A percentile compares a stretch with the other conserved stretches of the same genome.
phyloP scores from a whole-genome alignment of 495 filamentous ascomycete species.

The Aspergillus cavernicola region DNA sequence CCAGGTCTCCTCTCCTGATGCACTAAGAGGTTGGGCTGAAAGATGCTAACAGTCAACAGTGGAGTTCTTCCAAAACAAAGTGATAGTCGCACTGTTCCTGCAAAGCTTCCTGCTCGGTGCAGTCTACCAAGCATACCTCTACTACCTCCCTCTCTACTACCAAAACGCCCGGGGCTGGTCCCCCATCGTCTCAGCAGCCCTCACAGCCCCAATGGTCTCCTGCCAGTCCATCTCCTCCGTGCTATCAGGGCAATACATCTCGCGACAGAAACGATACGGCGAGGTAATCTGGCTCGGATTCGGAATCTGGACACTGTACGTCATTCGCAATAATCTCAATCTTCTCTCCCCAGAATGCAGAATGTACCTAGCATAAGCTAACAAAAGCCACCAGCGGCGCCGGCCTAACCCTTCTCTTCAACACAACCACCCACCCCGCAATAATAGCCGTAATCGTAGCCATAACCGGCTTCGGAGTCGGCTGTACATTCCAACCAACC shows the following conservation, averaged over 20 bases:
- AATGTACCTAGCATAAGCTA: too few species aligned
- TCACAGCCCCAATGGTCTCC: constrained; percentile 51
- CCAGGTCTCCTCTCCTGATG: neutral
- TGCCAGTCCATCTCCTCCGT: constrained; percentile 51
- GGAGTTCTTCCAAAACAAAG: constrained; percentile 51
- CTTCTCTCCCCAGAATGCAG: neutral
- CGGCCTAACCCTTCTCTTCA: constrained; percentile 51
- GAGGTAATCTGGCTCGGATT: constrained; percentile 57
- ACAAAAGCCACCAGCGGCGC: constrained; percentile 34
- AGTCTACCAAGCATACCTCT: constrained; percentile 54
- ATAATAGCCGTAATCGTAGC: constrained; percentile 51
- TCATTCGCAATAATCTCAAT: too few species aligned
- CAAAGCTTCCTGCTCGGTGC: constrained; percentile 60
- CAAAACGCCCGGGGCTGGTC: constrained; percentile 51
- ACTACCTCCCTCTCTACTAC: constrained; percentile 52
- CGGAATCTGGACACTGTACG: constrained; percentile 49
- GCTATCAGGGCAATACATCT: constrained; percentile 55
- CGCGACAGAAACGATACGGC: constrained; percentile 50
- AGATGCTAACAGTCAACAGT: constrained; percentile 30
- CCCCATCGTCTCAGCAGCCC: constrained; percentile 46
- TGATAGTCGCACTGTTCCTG: constrained; percentile 49
- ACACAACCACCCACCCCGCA: constrained; percentile 41
- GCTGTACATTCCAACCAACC: constrained; percentile 57
- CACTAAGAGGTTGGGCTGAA: too few species aligned
- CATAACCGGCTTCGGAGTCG: constrained; percentile 53